Base-by-base conservation (phyloP, 805 yeast species). In the Nakazawaea siamensis region DNA sequence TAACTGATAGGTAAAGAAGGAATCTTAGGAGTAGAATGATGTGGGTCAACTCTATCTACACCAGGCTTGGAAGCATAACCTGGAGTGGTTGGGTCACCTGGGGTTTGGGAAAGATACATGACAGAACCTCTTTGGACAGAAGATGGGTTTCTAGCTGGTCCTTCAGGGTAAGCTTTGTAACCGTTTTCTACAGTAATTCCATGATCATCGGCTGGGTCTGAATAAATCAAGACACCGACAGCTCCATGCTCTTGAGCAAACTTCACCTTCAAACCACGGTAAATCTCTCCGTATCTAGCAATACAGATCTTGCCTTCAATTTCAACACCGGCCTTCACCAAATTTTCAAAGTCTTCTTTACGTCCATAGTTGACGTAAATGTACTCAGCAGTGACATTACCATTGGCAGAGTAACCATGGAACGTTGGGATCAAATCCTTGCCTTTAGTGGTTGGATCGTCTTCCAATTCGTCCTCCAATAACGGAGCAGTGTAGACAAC, bases 81-180 rank as follows among this genome's bases (percentile, higher is more conserved):
- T 3, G 81, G 81, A 2, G 80, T 73, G 1, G 83, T 67, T 9
- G 84, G 84, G 44, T 76, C 84, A 24, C 84, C 84, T 4, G 83
- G 82, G 3, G 19, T 23, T 17, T 25, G 27, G 1, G 40, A 33
- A 8, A 37, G 24, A 25, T 24, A 37, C 34, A 31, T 24, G 6
- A 37, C 40, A 29, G 77, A 69, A 2, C 84, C 84, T 44, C 83
- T 64, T 55, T 78, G 83, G n/a, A 78, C 73, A 13, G 76, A 57
- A 2, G 76, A 68, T 21, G 82, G 83, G 51, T 78, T 72, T 41
- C 85, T 65, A 1, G 83, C 83, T 0, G 82, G 82, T 1, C 85
- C 85, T 5, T 68, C 54, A 4, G 85, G 85, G 43, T 76, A 77
- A 2, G 78, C 56, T 42, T 62, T 54, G 46, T 60, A 70, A 8